Evolutionary conservation across 331 rosid genomes (phyloP), one percentile per base, ranked within the genome.

Genomic region (Pyracantha coccinea): DNA sequence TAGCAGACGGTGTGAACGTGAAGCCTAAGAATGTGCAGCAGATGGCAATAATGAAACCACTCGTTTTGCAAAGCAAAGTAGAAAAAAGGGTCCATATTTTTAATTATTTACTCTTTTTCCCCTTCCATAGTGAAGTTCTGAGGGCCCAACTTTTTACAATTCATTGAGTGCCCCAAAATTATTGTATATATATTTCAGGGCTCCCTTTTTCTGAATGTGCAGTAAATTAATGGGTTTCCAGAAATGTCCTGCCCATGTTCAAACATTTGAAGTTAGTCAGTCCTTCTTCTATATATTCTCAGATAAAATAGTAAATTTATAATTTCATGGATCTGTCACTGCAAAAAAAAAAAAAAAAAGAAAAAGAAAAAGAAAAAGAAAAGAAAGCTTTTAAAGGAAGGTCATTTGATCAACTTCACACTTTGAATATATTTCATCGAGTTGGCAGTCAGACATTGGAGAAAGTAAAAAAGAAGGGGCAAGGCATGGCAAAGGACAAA

Each of bases 261-360:
- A 21, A 82, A 25, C 68, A 50, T 44, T 23, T 66, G 45, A 41
- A 41, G 50, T 41, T 12, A 12, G 50, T 33, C 58, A 33, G 78
- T 53, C 72, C 57, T 59, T 66, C 72, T 80, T 68, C 72, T 41
- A 1, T 41, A 41, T 44, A 16, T 68, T 76, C 70, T 76, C 86
- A 77, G 20, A 50, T 50, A 6, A 16, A 50, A 50, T 50, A 50
- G 20, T 50, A 50, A 50, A 50, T 50, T 50, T 20, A 50, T 60
- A 77, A 68, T 87, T 84, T 79, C 89, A 82, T 85, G 77, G 66
- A 66, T 68, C 88, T 83, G 75, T 74, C 76, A 76, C 68, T 12
- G 11, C 23, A 45, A 62, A 57, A 66, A 78, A 76, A 83, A 41
- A 61, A 66, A 75, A 74, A 10, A 9, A 7, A 8, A 8, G 4